A percentile compares a stretch with the other conserved stretches of the same genome.
phyloP scores from a whole-genome alignment of 1,284 basidiomycete species.

The Earliella scabrosa region DNA sequence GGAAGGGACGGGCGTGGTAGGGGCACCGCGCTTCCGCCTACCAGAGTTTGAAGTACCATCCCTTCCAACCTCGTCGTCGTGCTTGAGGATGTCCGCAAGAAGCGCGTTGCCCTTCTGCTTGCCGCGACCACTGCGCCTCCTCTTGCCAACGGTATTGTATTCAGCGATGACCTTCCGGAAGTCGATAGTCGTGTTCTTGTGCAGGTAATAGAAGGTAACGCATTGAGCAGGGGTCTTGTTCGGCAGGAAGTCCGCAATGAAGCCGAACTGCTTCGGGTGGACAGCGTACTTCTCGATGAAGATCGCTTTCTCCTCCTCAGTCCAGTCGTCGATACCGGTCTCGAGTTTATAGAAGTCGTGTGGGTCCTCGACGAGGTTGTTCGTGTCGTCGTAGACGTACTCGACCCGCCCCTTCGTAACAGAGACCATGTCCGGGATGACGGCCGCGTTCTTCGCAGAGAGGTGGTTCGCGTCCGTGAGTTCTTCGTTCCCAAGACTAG shows the following conservation, averaged over 20 bases:
- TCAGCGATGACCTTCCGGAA: constrained; percentile 78
- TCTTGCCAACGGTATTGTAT: constrained; percentile 62
- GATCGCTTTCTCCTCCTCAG: constrained; percentile 80
- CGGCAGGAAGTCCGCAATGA: constrained; percentile 81
- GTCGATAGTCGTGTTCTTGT: constrained; percentile 88
- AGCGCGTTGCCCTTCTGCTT: constrained; percentile 81
- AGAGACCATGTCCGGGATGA: constrained; percentile 90
- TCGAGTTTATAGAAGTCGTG: constrained; percentile 76
- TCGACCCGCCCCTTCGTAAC: constrained; percentile 66
- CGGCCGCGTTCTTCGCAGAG: constrained; percentile 86
- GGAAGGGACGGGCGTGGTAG: constrained; percentile 4
- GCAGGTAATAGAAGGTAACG: constrained; percentile 93
- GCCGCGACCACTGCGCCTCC: constrained; percentile 60
- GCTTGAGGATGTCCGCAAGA: constrained; percentile 76
- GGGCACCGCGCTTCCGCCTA: constrained; percentile 22
- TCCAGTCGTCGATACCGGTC: constrained; percentile 84
- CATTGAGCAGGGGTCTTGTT: constrained; percentile 91
- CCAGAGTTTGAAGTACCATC: constrained; percentile 24
- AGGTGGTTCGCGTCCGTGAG: constrained; percentile 90
- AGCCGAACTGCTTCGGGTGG: constrained; percentile 93
- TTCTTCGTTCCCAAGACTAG: constrained; percentile 90
- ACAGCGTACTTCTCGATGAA: constrained; percentile 86
- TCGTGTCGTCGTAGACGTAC: constrained; percentile 82
- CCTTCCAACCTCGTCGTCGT: constrained; percentile 68
- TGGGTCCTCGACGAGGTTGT: constrained; percentile 82